Percentiles rank a stretch among this genome's conserved stretches.
These are phyloP conservation scores for Lotus japonicus DNA, from an alignment of 306 rosid genomes.

Conservation along the genomic window DNA sequence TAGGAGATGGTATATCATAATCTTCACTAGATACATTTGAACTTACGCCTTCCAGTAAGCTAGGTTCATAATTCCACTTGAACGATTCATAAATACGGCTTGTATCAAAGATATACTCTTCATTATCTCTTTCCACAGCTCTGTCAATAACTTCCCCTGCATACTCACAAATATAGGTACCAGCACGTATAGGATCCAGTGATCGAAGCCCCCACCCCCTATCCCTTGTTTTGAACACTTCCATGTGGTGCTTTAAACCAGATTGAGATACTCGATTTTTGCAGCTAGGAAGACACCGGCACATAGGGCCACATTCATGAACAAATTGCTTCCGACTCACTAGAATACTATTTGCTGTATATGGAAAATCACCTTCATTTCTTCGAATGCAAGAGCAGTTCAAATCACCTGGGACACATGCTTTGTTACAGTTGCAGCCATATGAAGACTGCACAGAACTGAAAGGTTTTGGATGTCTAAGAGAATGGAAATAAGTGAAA, in stretches of 20 bases:
- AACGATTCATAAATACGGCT: conserved; percentile 36
- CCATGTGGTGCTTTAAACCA: conserved; percentile 44
- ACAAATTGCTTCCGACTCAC: conserved; percentile 47
- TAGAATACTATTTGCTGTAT: conserved; percentile 40
- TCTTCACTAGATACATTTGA: conserved; percentile 30
- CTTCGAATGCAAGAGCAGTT: conserved; percentile 54
- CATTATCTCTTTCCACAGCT: conserved; percentile 24
- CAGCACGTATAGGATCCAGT: conserved; percentile 60
- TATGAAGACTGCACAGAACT: conserved; percentile 25
- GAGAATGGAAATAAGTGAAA: conserved; percentile 47
- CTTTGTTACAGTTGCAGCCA: conserved; percentile 40
- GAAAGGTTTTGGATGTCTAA: conserved; percentile 36
- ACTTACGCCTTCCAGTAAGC: conserved; percentile 39
- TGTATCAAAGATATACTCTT: conserved; percentile 55
- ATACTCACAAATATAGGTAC: conserved; percentile 60
- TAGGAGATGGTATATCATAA: conserved; percentile 39
- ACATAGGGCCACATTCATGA: conserved; percentile 59
- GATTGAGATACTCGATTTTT: conserved; percentile 53
- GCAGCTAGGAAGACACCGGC: conserved; percentile 55
- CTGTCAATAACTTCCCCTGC: conserved; percentile 55
- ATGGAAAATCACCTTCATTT: conserved; percentile 59
- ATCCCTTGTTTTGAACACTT: conserved; percentile 54
- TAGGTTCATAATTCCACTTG: conserved; percentile 53
- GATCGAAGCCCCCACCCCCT: conserved; percentile 74
- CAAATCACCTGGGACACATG: conserved; percentile 49